These are phyloP conservation scores for Fragaria ananassa DNA, from an alignment of 306 rosid species.

Conservation along the genomic window DNA sequence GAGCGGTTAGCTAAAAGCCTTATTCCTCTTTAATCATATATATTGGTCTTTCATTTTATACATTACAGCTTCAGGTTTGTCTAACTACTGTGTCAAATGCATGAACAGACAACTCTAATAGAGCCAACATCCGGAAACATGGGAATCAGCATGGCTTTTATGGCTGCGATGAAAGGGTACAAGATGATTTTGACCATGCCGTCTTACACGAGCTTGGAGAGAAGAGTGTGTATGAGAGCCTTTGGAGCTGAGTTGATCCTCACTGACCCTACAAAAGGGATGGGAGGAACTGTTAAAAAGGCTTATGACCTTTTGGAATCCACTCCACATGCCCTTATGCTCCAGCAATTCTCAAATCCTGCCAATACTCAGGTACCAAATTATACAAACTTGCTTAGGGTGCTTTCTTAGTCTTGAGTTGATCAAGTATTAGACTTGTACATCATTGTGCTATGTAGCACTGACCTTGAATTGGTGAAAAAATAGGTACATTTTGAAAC, in stretches of 20 bases:
- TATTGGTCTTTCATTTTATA: not conserved
- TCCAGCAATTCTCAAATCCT: conserved; percentile 86
- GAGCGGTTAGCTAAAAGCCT: conserved; percentile 37
- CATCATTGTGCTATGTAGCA: not conserved
- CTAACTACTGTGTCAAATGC: conserved; percentile 12
- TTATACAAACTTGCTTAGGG: not conserved
- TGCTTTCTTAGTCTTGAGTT: not conserved
- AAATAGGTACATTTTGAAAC: conserved; percentile 90
- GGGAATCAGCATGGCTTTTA: conserved; percentile 88
- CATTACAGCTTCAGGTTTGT: not conserved
- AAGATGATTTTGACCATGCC: conserved; percentile 84
- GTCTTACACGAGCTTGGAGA: conserved; percentile 71
- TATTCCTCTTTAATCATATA: not conserved
- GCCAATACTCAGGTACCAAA: conserved; percentile 62
- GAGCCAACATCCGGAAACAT: conserved; percentile 94
- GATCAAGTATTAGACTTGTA: not conserved
- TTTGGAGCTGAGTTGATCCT: conserved; percentile 84
- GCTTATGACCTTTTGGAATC: conserved; percentile 76
- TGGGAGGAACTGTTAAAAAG: conserved; percentile 83
- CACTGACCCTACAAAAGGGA: conserved; percentile 80
- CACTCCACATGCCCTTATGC: conserved; percentile 77
- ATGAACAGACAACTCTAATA: conserved; percentile 57
- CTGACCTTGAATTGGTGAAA: conserved; percentile 14
- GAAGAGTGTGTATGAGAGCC: conserved; percentile 79
- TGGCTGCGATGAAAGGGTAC: conserved; percentile 81